Conservation (phyloP, 2,329 filamentous ascomycete genomes). For the Pseudocercospora fuligena region DNA sequence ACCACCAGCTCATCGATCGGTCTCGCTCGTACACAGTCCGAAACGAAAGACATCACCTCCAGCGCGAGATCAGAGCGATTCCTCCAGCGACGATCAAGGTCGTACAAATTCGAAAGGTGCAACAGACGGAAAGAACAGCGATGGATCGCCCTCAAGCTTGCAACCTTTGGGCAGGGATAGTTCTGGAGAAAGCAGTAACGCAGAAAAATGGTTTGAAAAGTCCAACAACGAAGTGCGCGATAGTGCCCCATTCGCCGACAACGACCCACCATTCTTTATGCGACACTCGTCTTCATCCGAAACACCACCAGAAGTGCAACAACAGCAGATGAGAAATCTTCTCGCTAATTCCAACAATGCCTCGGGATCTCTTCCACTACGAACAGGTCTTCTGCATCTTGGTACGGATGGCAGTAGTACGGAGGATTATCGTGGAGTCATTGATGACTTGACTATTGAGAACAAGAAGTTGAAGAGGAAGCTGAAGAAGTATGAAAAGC, state of each 20-base stretch:
- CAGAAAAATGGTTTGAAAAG: constrained; percentile 57
- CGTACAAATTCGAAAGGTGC: constrained; percentile 8
- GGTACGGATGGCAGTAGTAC: constrained; percentile 61
- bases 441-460: constrained; percentile 83
- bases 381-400: constrained; percentile 48
- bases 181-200: constrained; percentile 58
- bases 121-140: constrained; percentile 25
- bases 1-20: constrained; percentile 50
- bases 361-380: constrained; percentile 29
- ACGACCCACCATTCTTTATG: constrained; percentile 50
- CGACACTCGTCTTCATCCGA: constrained; percentile 46
- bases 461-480: constrained; percentile 79
- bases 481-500: constrained; percentile 71
- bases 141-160: constrained; percentile 46
- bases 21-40: constrained; percentile 51
- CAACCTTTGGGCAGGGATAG: constrained; percentile 47
- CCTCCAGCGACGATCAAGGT: constrained; percentile 27
- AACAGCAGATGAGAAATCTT: constrained; percentile 21
- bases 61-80: constrained; percentile 27
- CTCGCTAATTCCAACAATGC: constrained; percentile 13
- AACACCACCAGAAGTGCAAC: constrained; percentile 45
- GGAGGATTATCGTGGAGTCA: constrained; percentile 79
- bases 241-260: constrained; percentile 47
- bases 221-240: constrained; percentile 55
- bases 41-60: constrained; percentile 21